Base-by-base conservation (phyloP, 1,284 basidiomycete species). In the Pyrrhoderma noxium region DNA sequence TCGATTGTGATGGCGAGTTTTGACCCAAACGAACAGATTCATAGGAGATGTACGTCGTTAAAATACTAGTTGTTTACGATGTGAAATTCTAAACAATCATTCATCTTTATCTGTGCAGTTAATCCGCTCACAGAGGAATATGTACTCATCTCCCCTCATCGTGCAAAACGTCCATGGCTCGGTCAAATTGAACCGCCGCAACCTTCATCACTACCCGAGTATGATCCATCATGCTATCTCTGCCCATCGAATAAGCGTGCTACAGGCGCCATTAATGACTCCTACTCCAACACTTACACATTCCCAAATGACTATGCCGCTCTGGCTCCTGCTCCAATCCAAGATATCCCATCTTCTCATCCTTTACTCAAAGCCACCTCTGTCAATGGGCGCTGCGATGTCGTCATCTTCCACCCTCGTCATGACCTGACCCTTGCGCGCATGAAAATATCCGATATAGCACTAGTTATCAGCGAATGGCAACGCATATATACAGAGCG, bases 251-350 rank as follows among this genome's bases (percentile, higher is more conserved):
- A 97, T 64, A 62, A 67, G 21, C 79, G 94, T n/a, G 82, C 85
- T 0, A 83, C 82, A 4, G 93, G 91, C 0, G 67, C 78, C 53
- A 64, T 66, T 52, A 96, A 93, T 62, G 82, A 80, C 2, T 57
- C 68, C 11, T 97, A 93, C 68, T 65, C 71, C 4, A 67, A 79
- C 16, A 93, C 87, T 2, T 84, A 76, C 64, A 69, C 78, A 8
- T 94, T 95, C 62, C 74, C 82, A 61, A 95, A 95, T 64, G 93
- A 95, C 63, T 96, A 84, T 61, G 81, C 93, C 13, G 91, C 93
- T 3, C 72, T 94, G 9, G 73, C 89, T 1, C 80, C 85, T 9
- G 67, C 74, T 7, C 79, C 80, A 0, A 66, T 66, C 8, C 82
- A 79, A 0, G 57, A 61, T 11, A 60, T 75, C 0, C 77, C 79